These are phyloP conservation scores for Hygrocybe coccinea DNA, from an alignment of 768 basidiomycete genomes.

Conservation along the genomic window DNA sequence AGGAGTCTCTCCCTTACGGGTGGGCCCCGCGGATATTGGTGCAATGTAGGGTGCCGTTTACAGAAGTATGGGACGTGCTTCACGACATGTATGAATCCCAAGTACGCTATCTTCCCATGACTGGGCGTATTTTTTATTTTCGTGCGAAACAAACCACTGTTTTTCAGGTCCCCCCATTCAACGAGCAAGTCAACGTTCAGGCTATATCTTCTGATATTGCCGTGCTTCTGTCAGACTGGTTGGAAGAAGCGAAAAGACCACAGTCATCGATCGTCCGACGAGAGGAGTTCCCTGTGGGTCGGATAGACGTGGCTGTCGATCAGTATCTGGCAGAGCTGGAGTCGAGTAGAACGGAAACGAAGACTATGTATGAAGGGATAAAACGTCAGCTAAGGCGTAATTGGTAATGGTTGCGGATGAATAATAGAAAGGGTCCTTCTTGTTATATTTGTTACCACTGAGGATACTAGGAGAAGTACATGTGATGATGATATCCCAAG, in stretches of 20 bases:
- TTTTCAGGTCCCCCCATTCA: conserved; percentile 75
- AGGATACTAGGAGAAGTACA: not conserved
- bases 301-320: conserved; percentile 68
- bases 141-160: too few species aligned
- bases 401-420: conserved; percentile 45
- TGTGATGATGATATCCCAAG: not conserved
- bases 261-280: conserved; percentile 57
- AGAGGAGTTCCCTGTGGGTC: conserved; percentile 71
- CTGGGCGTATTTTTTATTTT: too few species aligned
- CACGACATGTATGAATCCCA: conserved; percentile 87
- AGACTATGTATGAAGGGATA: conserved; percentile 58
- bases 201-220: conserved; percentile 79
- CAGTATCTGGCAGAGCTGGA: conserved; percentile 72
- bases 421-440: not conserved
- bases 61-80: conserved; percentile 80
- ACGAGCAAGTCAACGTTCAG: conserved; percentile 73
- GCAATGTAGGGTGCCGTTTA: conserved; percentile 76
- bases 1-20: conserved; percentile 56
- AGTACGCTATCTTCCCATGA: conserved; percentile 46
- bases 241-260: conserved; percentile 69
- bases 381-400: conserved; percentile 67
- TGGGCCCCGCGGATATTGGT: conserved; percentile 80
- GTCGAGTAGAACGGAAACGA: conserved; percentile 57
- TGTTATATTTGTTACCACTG: not conserved
- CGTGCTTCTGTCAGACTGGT: conserved; percentile 73